Percentiles rank a stretch among this genome's conserved stretches.
These are phyloP conservation scores for Brassica juncea DNA, from an alignment of 345 rosid species.

Conservation along the genomic window DNA sequence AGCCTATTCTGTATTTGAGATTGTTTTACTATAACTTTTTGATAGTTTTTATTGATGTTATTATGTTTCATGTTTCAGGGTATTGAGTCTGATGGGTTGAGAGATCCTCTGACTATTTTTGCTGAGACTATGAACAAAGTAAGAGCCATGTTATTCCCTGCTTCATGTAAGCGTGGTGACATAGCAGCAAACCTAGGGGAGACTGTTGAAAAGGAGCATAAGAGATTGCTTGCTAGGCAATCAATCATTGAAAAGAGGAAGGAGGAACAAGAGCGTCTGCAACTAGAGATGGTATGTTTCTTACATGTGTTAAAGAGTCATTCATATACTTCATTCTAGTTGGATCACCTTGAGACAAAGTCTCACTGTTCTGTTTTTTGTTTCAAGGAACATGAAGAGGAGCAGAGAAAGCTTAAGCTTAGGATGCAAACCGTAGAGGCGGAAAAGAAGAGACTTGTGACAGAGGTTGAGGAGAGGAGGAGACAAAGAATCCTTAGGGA, in stretches of 20 bases:
- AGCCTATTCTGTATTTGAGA: slow-evolving; percentile 17
- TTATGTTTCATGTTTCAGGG: slow-evolving; percentile 46
- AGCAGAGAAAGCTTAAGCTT: slow-evolving; percentile 64
- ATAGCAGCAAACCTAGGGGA: slow-evolving; percentile 72
- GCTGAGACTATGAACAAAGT: slow-evolving; percentile 84
- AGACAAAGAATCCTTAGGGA: slow-evolving; percentile 78
- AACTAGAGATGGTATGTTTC: slow-evolving; percentile 79
- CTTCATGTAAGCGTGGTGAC: slow-evolving; percentile 59
- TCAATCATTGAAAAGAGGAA: slow-evolving; percentile 92
- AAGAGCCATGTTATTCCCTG: slow-evolving; percentile 69
- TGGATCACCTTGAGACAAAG: background rate
- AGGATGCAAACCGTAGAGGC: slow-evolving; percentile 89
- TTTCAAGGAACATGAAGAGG: slow-evolving; percentile 89
- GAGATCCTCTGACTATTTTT: slow-evolving; percentile 64
- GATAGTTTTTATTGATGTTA: background rate
- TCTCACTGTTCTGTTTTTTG: background rate
- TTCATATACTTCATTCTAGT: too few species aligned
- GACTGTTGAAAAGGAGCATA: slow-evolving; percentile 86
- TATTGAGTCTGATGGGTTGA: slow-evolving; percentile 83
- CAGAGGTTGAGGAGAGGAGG: slow-evolving; percentile 72
- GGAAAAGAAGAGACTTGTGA: slow-evolving; percentile 86
- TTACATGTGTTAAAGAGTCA: background rate
- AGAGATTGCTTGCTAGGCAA: slow-evolving; percentile 88
- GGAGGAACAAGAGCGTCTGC: slow-evolving; percentile 95
- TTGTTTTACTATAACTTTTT: background rate